A percentile compares a stretch with the other conserved stretches of the same genome.
phyloP scores from a whole-genome alignment of 1,139 yeast genomes.

The Candida tetrigidarum region DNA sequence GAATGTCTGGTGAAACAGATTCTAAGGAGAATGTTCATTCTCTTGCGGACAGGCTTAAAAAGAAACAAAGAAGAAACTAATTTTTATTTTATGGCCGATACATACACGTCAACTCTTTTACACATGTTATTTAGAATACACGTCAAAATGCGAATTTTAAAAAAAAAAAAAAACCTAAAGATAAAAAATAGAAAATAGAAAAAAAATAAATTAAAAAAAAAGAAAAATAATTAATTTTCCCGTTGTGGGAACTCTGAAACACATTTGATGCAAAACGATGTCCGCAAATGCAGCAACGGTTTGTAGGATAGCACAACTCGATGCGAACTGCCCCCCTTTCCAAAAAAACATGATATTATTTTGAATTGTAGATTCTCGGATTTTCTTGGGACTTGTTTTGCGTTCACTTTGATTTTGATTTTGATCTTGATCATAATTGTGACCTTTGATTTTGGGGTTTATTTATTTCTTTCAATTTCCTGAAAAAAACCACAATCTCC shows the following conservation, averaged over 20 bases:
- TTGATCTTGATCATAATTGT: too few relatives aligned
- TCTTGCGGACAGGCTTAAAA: conserved; percentile 43
- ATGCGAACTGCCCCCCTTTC: too few relatives aligned
- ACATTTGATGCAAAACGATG: conserved; percentile 5
- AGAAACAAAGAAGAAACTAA: conserved; percentile 24
- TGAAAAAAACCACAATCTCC: neutral
- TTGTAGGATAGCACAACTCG: conserved; percentile 2
- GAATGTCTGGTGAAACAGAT: conserved; percentile 16
- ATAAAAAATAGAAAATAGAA: too few relatives aligned
- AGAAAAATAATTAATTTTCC: neutral
- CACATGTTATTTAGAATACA: too few relatives aligned
- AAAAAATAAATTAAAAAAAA: too few relatives aligned
- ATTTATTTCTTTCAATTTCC: conserved; percentile 2
- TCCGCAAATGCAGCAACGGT: neutral
- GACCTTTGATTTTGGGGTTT: neutral
- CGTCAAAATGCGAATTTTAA: too few relatives aligned
- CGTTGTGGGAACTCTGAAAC: conserved; percentile 1
- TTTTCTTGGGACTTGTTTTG: too few relatives aligned
- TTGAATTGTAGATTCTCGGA: neutral
- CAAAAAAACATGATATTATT: conserved; percentile 1
- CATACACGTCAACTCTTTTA: neutral
- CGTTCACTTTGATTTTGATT: too few relatives aligned
- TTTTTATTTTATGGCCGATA: neutral
- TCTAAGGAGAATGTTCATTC: conserved; percentile 20
- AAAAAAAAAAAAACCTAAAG: neutral